Evolutionary conservation across 2,329 filamentous ascomycete genomes (phyloP).

Genomic region (Fusarium continuum): DNA sequence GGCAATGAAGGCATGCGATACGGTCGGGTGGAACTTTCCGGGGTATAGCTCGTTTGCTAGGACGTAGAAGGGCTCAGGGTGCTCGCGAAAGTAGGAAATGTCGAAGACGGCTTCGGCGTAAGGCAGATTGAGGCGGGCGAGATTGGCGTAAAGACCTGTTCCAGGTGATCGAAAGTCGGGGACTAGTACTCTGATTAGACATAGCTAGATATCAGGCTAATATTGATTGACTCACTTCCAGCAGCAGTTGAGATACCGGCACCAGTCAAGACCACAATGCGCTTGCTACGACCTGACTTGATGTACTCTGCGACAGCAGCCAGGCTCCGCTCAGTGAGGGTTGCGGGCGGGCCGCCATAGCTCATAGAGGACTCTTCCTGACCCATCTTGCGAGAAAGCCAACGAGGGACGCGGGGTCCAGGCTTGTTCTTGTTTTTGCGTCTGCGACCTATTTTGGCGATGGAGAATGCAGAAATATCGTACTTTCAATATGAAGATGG

Average conservation of each 20-base stretch:
- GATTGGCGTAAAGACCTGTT: slow-evolving; percentile 92
- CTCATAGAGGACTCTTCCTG: slow-evolving; percentile 81
- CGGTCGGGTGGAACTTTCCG: slow-evolving; percentile 85
- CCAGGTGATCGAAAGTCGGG: slow-evolving; percentile 95
- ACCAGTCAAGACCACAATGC: slow-evolving; percentile 88
- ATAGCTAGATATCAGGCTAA: background rate
- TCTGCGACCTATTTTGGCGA: slow-evolving; percentile 53
- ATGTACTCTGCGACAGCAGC: slow-evolving; percentile 84
- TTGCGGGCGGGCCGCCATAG: slow-evolving; percentile 69
- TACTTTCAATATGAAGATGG: slow-evolving; percentile 10
- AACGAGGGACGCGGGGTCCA: slow-evolving; percentile 46
- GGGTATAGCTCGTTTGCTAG: slow-evolving; percentile 93
- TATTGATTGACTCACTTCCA: slow-evolving; percentile 59
- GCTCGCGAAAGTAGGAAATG: slow-evolving; percentile 84
- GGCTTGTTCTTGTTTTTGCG: slow-evolving; percentile 49
- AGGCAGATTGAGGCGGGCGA: slow-evolving; percentile 84
- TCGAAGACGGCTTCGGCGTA: slow-evolving; percentile 95
- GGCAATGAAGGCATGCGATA: slow-evolving; percentile 88
- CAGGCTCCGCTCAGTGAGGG: slow-evolving; percentile 74
- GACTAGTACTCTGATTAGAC: slow-evolving; percentile 60
- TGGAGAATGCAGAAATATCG: background rate
- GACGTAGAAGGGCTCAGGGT: slow-evolving; percentile 90
- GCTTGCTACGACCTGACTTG: slow-evolving; percentile 69
- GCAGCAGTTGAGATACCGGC: slow-evolving; percentile 85
- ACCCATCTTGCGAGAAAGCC: slow-evolving; percentile 73